Percentiles rank a stretch among this genome's conserved stretches.
Evolutionary conservation across 495 filamentous ascomycete species (phyloP).

Genomic region (Pseudomonodictys pantanalensis): DNA sequence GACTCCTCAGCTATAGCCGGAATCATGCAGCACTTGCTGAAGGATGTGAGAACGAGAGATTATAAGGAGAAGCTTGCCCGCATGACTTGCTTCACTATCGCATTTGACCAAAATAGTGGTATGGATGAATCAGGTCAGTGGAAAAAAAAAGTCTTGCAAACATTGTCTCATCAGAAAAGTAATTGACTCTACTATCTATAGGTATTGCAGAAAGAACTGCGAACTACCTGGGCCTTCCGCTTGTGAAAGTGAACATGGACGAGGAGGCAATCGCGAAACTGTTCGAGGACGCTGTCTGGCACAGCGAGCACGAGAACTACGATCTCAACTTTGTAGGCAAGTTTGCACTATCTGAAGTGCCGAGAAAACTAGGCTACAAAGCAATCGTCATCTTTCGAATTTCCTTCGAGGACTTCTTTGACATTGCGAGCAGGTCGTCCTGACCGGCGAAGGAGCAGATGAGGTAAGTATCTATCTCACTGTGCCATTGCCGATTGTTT

Average conservation of each 20-base stretch:
- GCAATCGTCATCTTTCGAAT: no score
- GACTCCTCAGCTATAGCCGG: constrained; percentile 53
- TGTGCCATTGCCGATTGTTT: no score
- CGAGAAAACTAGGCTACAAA: constrained; percentile 46
- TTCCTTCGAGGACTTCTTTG: no score
- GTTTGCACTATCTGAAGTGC: constrained; percentile 46
- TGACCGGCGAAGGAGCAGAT: constrained; percentile 54
- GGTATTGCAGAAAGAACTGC: background rate
- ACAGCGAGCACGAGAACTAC: constrained; percentile 46
- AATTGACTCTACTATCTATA: no score
- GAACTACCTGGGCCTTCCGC: background rate
- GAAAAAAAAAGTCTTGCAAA: no score
- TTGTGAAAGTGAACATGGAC: background rate
- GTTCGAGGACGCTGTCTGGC: constrained; percentile 51
- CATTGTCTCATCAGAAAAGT: no score
- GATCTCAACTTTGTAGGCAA: constrained; percentile 52
- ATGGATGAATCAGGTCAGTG: background rate
- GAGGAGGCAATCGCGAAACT: constrained; percentile 30
- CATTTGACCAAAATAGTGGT: background rate
- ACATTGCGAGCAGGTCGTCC: no score
- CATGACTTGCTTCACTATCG: background rate
- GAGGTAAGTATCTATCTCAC: constrained; percentile 58
- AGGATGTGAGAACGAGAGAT: background rate
- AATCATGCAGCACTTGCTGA: constrained; percentile 32
- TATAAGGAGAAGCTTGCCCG: background rate